These are phyloP conservation scores for Cotoneaster glaucophyllus DNA, from an alignment of 306 rosid genomes.

Conservation along the genomic window DNA sequence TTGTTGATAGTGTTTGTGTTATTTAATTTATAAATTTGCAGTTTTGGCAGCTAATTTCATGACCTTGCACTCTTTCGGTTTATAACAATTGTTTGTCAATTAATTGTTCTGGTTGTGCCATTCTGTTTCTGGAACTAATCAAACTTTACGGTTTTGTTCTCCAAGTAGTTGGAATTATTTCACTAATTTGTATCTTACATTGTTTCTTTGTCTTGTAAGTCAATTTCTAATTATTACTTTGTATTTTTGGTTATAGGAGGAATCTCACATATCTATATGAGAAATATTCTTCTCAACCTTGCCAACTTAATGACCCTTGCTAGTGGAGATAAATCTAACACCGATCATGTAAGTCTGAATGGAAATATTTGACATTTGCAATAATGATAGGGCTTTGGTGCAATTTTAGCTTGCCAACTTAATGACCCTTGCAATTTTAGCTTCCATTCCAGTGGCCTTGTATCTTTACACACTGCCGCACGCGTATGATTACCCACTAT, in stretches of 20 bases:
- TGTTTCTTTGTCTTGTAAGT: not conserved
- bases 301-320: constrained; percentile 51
- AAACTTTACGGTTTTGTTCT: not conserved
- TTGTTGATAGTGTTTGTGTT: not conserved
- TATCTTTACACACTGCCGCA: not conserved
- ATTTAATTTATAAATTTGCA: not conserved
- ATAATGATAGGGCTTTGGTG: not conserved
- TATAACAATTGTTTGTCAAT: not conserved
- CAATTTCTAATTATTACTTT: constrained; percentile 13
- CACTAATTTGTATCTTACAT: not conserved
- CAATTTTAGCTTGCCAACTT: too few species aligned
- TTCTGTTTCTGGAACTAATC: not conserved
- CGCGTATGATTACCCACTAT: not conserved
- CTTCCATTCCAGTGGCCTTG: not conserved
- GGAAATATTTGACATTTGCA: not conserved
- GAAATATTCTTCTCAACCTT: constrained; percentile 62
- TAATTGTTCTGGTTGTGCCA: not conserved
- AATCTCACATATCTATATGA: constrained; percentile 49
- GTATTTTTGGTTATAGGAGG: constrained; percentile 51
- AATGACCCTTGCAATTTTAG: too few species aligned
- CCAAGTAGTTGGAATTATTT: not conserved
- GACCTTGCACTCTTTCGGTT: not conserved
- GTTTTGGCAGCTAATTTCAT: not conserved
- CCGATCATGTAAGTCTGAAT: constrained; percentile 53
- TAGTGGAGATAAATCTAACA: constrained; percentile 24